A percentile compares a stretch with the other conserved stretches of the same genome.
Conservation (phyloP, 1,284 basidiomycete genomes). For the Leccinum angustisporum region DNA sequence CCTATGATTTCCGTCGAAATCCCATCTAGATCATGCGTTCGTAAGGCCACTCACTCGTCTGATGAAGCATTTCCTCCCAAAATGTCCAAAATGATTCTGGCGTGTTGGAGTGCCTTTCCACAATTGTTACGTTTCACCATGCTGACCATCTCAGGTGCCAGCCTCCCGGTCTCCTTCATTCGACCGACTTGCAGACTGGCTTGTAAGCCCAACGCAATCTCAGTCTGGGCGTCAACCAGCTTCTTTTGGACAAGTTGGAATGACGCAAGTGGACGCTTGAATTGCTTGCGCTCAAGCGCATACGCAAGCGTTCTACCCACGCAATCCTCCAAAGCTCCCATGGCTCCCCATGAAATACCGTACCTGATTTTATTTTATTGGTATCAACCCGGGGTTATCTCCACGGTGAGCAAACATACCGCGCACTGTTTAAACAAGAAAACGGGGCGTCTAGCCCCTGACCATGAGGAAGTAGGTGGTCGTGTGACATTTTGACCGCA, state of each 20-base stretch:
- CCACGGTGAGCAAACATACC: slow-evolving; percentile 39
- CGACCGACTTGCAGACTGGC: slow-evolving; percentile 85
- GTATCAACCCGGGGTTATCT: background rate
- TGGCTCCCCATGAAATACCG: slow-evolving; percentile 92
- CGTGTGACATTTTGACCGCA: slow-evolving; percentile 68
- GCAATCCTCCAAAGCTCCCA: slow-evolving; percentile 94
- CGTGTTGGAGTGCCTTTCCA: slow-evolving; percentile 84
- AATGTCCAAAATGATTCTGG: slow-evolving; percentile 81
- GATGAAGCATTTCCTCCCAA: slow-evolving; percentile 89
- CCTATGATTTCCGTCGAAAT: slow-evolving; percentile 36
- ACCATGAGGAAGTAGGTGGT: slow-evolving; percentile 74
- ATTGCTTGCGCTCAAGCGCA: slow-evolving; percentile 88
- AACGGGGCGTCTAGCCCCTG: slow-evolving; percentile 83
- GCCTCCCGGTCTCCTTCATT: slow-evolving; percentile 79
- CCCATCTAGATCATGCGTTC: background rate
- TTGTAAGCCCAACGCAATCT: slow-evolving; percentile 80
- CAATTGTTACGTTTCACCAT: slow-evolving; percentile 97
- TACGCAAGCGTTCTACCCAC: slow-evolving; percentile 79
- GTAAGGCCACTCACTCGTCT: slow-evolving; percentile 53
- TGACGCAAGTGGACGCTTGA: slow-evolving; percentile 84
- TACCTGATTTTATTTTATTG: slow-evolving; percentile 42
- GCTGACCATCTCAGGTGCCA: slow-evolving; percentile 92
- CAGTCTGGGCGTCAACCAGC: slow-evolving; percentile 88
- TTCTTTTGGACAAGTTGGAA: slow-evolving; percentile 99
- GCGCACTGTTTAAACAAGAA: slow-evolving; percentile 87